phyloP scores from a whole-genome alignment of 805 yeast genomes.

The Komagataella kurtzmanii region DNA sequence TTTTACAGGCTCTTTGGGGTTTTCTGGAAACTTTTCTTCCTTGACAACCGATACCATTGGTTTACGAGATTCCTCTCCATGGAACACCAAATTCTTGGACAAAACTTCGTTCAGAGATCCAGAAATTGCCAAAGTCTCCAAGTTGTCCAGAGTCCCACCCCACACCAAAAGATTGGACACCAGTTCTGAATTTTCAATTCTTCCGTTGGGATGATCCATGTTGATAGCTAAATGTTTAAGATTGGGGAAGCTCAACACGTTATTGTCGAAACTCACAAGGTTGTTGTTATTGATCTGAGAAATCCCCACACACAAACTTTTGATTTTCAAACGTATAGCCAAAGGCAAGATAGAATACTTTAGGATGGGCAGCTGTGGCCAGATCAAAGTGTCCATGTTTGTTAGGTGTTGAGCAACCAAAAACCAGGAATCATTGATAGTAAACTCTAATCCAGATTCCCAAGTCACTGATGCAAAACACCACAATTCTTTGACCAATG shows the following conservation, averaged over 20 bases:
- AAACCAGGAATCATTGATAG: slow-evolving; percentile 6
- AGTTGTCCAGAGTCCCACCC: slow-evolving; percentile 2
- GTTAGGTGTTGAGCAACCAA: slow-evolving; percentile 1
- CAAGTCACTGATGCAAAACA: slow-evolving; percentile 5
- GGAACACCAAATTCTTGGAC: neutral
- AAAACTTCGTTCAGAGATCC: neutral
- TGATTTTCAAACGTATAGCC: slow-evolving; percentile 1
- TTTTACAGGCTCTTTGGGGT: neutral
- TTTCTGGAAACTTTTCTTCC: neutral
- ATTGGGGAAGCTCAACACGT: slow-evolving; percentile 4
- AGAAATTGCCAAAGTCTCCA: slow-evolving; percentile 2
- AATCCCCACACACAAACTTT: slow-evolving; percentile 3
- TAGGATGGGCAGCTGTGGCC: slow-evolving; percentile 5
- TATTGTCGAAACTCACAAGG: slow-evolving; percentile 2
- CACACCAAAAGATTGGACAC: slow-evolving; percentile 1
- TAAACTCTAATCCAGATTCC: neutral
- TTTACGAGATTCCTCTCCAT: neutral
- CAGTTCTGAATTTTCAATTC: neutral
- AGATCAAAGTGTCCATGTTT: slow-evolving; percentile 2
- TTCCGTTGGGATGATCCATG: neutral
- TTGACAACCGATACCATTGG: neutral
- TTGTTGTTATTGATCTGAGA: neutral
- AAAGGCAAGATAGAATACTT: slow-evolving; percentile 2
- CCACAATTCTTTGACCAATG: slow-evolving; percentile 2
- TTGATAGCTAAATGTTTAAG: slow-evolving; percentile 3